Evolutionary conservation across 129 eudicot species (phyloP), one percentile per base, ranked within the genome.

Genomic region (Artemisia tridentata): DNA sequence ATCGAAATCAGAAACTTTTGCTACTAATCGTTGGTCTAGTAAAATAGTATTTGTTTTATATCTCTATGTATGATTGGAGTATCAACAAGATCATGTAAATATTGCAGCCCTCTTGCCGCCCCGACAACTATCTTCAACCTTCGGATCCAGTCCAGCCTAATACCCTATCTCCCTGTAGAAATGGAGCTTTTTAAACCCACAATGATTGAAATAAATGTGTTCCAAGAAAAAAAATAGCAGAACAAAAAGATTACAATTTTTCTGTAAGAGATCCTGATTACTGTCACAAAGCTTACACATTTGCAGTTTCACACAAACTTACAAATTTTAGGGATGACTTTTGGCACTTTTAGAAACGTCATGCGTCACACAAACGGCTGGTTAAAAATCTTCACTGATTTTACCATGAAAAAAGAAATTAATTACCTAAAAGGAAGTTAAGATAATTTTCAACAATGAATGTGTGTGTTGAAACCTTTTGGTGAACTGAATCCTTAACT

Each of bases 41-140:
- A 87, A 71, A 41, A 87, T 84, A 64, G 84, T 87, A 75, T 79
- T 84, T 3, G 93, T 79, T 74, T 87, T 87, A 87, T 65, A 68
- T 87, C 93, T 62, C 93, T 84, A 48, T 87, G 93, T 72, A 87
- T 84, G 75, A 87, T 84, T 11, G 86, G 95, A 59, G 95, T 90
- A 69, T 82, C 67, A 31, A 90, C 95, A 63, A 82, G 84, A 75
- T 84, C 90, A 72, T 87, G 95, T 60, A 87, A 62, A 73, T 87
- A 87, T 72, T 82, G 87, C 50, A 87, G 34, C 61, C 90, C 95
- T 78, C 53, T 87, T 57, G 95, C 90, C 59, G 90, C 82, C 63
- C 95, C 95, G 7, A 84, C 68, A 19, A 87, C 93, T 82, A 84
- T 68, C 61, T 82, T 78, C 20, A 87, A 80, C 48, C 93, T 65